phyloP scores from a whole-genome alignment of 2,329 filamentous ascomycete species.

The Domatiomyces globalis region DNA sequence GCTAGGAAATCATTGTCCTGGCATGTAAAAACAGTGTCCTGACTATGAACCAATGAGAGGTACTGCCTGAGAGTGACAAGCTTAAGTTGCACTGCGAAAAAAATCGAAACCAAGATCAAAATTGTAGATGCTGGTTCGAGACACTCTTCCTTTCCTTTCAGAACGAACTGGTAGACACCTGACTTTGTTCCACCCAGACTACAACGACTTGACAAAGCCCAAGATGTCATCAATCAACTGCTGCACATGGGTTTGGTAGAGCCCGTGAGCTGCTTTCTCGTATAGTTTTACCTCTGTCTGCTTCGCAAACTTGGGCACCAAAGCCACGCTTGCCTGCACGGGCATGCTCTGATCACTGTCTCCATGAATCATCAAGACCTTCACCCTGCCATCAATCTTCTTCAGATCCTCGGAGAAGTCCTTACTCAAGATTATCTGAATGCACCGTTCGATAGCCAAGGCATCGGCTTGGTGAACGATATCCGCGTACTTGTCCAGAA shows the following conservation, averaged over 20 bases:
- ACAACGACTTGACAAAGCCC: slow-evolving; percentile 6
- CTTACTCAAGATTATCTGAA: slow-evolving; percentile 18
- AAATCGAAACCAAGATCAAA: background rate
- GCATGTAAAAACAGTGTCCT: background rate
- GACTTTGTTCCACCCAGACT: too few relatives aligned
- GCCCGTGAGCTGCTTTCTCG: slow-evolving; percentile 20
- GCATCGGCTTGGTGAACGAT: slow-evolving; percentile 20
- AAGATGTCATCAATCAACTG: slow-evolving; percentile 15
- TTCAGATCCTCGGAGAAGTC: slow-evolving; percentile 19
- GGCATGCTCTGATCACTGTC: slow-evolving; percentile 19
- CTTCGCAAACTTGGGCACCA: slow-evolving; percentile 17
- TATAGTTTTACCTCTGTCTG: slow-evolving; percentile 20
- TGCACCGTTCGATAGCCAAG: slow-evolving; percentile 20
- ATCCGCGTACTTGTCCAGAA: slow-evolving; percentile 14
- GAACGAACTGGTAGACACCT: too few relatives aligned
- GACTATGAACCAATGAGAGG: too few relatives aligned
- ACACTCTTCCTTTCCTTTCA: too few relatives aligned
- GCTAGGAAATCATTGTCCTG: background rate
- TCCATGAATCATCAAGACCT: slow-evolving; percentile 18
- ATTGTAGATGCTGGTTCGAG: too few relatives aligned
- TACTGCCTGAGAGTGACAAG: too few relatives aligned
- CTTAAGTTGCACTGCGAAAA: background rate
- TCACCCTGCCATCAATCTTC: slow-evolving; percentile 11
- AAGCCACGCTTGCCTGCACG: slow-evolving; percentile 14
- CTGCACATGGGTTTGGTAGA: slow-evolving; percentile 12